Evolutionary conservation across 768 basidiomycete species (phyloP), one percentile per base, ranked within the genome.

Genomic region (Tulasnella sp.): DNA sequence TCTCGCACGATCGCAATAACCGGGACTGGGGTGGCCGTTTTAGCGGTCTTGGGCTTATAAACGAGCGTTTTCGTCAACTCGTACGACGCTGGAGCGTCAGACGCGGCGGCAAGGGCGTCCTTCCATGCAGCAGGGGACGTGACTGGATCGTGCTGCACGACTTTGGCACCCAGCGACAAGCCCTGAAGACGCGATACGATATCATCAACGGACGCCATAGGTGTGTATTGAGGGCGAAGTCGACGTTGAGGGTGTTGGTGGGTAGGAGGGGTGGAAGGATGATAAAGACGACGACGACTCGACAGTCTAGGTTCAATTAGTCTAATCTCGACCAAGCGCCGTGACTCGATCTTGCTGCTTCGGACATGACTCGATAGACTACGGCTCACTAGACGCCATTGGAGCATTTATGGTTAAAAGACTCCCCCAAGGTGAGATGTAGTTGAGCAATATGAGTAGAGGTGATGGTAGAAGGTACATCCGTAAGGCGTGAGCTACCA

Each of bases 41-140:
- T 97, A n/a, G 95, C 91, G 2, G 95, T 94, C 84, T 96, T 96
- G 39, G 96, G 96, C 82, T 98, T 98, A 90, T 94, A 97, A 75
- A 97, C 91, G 79, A 96, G 90, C 69, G 92, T 93, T 83, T 95
- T 96, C 82, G 92, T 87, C 80, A 93, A 86, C 82, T 92, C 89
- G 81, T 91, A 93, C 22, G 71, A 76, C 19, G 68, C n/a, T 25
- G 79, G 78, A 34, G 79, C 71, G 19, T 85, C 85, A 68, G 84
- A 84, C 1, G 91, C 90, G 31, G 86, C 84, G 15, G 86, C 84
- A 49, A 97, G 84, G 64, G 90, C 88, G 64, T 90, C 90, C 79
- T 88, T 89, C 95, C 95, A 97, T 67, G 89, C 84, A 0, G 88
- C 86, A 1, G 91, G 93, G 67, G 92, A 92, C 75, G 85, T 88